Evolutionary conservation across 129 eudicot genomes (phyloP), one percentile per base, ranked within the genome.

Genomic region (Chrysanthemum seticuspe): DNA sequence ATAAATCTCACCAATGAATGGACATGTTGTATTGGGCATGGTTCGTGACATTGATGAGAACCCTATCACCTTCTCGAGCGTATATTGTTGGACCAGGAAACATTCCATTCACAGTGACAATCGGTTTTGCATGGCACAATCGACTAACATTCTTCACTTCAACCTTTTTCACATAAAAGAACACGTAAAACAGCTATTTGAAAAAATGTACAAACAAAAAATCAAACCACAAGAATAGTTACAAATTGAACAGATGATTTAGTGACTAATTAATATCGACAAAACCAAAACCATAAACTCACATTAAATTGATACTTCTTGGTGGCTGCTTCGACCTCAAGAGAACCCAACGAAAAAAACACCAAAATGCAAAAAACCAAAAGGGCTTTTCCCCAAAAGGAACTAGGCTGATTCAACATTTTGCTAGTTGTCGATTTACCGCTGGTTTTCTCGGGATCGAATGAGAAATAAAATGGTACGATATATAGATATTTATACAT

Each of bases 21-120:
- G 97, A 85, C 76, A 88, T 82, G 73, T 91, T 91, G 68, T 91
- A 84, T 45, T 84, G 86, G 5, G 88, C 97, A 55, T 79, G 79
- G 77, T 91, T 88, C 2, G 91, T 62, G 36, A 91, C 95, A 73
- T 87, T 85, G 67, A 91, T 71, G 0, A 60, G 80, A 71, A 91
- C 82, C 48, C 83, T 62, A 56, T 87, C 97, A 16, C 89, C 97
- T 78, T 88, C 89, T 72, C 84, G 57, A 71, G 79, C 87, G 7
- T 83, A 83, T 1, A 83, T 65, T 12, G 84, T 83, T 36, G 87
- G 87, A 53, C 87, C 87, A 3, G 87, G 84, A 68, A 76, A 83
- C 76, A 23, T 72, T 11, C 84, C 87, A 45, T 83, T 83, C 4
- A 80, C 79, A 0, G 82, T 83, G 5, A 83, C 87, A 2, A 83